Conservation (phyloP, 2,329 filamentous ascomycete species). For the Tricladium varicosporioides region DNA sequence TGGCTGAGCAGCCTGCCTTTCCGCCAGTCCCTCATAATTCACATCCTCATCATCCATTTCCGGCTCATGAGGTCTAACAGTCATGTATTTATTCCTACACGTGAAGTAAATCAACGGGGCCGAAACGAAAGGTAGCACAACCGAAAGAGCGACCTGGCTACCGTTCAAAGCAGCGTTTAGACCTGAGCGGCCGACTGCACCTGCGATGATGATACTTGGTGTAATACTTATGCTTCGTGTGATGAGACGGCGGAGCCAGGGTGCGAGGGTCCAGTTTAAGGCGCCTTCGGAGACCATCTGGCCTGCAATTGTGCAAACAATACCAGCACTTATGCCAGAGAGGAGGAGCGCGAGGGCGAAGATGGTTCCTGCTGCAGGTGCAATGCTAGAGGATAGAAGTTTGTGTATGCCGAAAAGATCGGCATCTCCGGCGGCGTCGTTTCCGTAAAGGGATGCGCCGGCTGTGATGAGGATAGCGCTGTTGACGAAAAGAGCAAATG, state of each 20-base stretch:
- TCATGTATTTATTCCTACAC: constrained; percentile 77
- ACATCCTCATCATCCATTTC: constrained; percentile 20
- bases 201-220: constrained; percentile 81
- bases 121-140: constrained; percentile 79
- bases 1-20: neutral
- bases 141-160: constrained; percentile 73
- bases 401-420: constrained; percentile 82
- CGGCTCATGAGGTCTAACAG: constrained; percentile 29
- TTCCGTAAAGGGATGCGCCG: constrained; percentile 70
- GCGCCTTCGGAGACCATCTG: constrained; percentile 89
- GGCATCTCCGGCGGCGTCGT: constrained; percentile 56
- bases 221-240: constrained; percentile 79
- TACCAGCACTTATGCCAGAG: constrained; percentile 77
- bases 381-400: constrained; percentile 65
- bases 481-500: constrained; percentile 83
- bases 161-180: constrained; percentile 71
- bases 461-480: constrained; percentile 79
- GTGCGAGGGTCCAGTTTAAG: constrained; percentile 68
- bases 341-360: constrained; percentile 80
- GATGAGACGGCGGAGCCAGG: constrained; percentile 76
- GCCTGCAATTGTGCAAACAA: constrained; percentile 85
- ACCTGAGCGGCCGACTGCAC: constrained; percentile 68
- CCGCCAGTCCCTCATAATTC: constrained; percentile 6
- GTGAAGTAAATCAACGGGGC: constrained; percentile 86
- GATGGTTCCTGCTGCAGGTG: constrained; percentile 74